A percentile compares a stretch with the other conserved stretches of the same genome.
phyloP scores from a whole-genome alignment of 257 asterid genomes.

The Vinca minor region DNA sequence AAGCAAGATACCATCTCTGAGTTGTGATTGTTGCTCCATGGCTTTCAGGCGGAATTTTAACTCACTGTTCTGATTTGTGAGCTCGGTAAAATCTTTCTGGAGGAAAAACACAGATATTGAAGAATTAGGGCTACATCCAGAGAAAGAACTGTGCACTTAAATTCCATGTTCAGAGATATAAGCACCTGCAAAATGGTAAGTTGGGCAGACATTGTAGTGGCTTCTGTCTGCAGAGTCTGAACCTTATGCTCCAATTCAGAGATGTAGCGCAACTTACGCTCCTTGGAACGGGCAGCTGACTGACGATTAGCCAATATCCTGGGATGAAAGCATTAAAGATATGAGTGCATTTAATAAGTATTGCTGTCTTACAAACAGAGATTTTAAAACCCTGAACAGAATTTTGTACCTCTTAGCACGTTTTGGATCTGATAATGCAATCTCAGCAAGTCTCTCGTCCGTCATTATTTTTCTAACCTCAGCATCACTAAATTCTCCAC shows the following conservation, averaged over 20 bases:
- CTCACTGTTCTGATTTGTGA: conserved; percentile 67
- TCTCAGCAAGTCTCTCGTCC: conserved; percentile 80
- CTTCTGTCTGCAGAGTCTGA: conserved; percentile 69
- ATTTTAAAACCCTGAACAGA: neutral
- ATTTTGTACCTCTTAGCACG: conserved; percentile 71
- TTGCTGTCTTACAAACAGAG: neutral
- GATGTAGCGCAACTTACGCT: conserved; percentile 78
- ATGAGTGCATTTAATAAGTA: conserved; percentile 2
- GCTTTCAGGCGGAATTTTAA: conserved; percentile 78
- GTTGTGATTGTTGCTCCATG: conserved; percentile 77
- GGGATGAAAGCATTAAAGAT: conserved; percentile 12
- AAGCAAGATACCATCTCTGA: conserved; percentile 60
- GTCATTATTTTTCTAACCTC: conserved; percentile 77
- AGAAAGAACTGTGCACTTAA: conserved; percentile 9
- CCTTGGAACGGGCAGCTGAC: conserved; percentile 97
- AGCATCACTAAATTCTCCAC: conserved; percentile 59
- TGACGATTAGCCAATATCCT: conserved; percentile 91
- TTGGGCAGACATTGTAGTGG: conserved; percentile 68
- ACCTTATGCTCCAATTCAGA: conserved; percentile 90
- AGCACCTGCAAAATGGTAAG: conserved; percentile 62
- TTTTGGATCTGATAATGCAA: conserved; percentile 71
- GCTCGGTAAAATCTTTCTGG: conserved; percentile 59
- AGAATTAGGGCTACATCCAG: conserved; percentile 1
- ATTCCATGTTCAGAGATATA: conserved; percentile 5
- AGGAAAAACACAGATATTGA: conserved; percentile 10